Conservation (phyloP, 1,284 basidiomycete species). For the Papiliotrema nemorosa region DNA sequence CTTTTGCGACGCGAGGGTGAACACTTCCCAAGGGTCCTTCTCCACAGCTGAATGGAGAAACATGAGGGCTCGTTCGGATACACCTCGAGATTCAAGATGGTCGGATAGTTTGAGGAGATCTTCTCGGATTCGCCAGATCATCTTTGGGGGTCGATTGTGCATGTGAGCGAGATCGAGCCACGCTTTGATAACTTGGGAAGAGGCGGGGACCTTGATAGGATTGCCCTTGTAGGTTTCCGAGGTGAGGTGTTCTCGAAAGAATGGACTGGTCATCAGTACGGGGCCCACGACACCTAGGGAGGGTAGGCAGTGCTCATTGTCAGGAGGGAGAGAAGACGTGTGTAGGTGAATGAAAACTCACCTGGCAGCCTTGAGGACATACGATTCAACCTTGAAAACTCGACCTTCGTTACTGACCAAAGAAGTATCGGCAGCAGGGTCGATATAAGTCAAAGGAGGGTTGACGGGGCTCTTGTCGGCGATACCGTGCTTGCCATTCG, state of each 20-base stretch:
- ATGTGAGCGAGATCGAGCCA: constrained; percentile 16
- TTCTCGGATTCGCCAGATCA: constrained; percentile 9
- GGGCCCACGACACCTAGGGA: too few relatives aligned
- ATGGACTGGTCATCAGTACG: constrained; percentile 6
- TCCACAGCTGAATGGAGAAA: constrained; percentile 5
- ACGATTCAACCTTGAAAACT: constrained; percentile 20
- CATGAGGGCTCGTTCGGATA: constrained; percentile 12
- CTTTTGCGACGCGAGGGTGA: constrained; percentile 9
- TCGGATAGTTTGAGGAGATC: constrained; percentile 18
- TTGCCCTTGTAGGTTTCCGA: background rate
- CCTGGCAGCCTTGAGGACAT: constrained; percentile 22
- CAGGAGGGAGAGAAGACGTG: too few relatives aligned
- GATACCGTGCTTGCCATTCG: too few relatives aligned
- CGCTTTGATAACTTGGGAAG: constrained; percentile 11
- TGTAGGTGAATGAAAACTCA: too few relatives aligned
- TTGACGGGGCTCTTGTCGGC: background rate
- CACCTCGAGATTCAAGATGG: constrained; percentile 3
- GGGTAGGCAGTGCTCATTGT: too few relatives aligned
- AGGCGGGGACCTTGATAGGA: constrained; percentile 1
- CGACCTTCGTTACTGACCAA: constrained; percentile 17
- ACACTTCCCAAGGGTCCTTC: constrained; percentile 11
- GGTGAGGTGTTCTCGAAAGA: constrained; percentile 9
- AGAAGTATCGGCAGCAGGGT: constrained; percentile 21
- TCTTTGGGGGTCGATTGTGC: constrained; percentile 9
- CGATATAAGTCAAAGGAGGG: constrained; percentile 10